Evolutionary conservation across 108 stramenopile species (phyloP).

Genomic region (Fragilariopsis cylindrus): DNA sequence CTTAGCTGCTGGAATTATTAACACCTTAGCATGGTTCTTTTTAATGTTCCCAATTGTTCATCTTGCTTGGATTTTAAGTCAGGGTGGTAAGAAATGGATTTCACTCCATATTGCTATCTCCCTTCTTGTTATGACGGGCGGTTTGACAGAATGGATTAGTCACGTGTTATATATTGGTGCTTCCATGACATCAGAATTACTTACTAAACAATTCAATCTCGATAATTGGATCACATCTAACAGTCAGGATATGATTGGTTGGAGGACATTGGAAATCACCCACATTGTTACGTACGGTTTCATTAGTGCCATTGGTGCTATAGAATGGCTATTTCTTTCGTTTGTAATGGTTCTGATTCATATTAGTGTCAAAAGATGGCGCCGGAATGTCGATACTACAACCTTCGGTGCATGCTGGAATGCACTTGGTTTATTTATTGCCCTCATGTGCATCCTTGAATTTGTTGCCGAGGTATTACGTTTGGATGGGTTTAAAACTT

Average conservation of each 20-base stretch:
- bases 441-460: conserved; percentile 51
- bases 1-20: conserved; percentile 32
- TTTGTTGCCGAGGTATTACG: conserved; percentile 65
- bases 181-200: conserved; percentile 47
- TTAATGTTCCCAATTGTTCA: conserved; percentile 69
- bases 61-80: conserved; percentile 59
- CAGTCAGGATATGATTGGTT: conserved; percentile 58
- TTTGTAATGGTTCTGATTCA: conserved; percentile 35
- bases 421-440: conserved; percentile 51
- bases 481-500: conserved; percentile 48
- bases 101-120: conserved; percentile 57
- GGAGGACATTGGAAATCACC: conserved; percentile 72
- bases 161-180: conserved; percentile 60
- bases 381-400: conserved; percentile 21
- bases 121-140: conserved; percentile 54
- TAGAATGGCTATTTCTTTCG: conserved; percentile 35
- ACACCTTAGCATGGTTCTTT: conserved; percentile 66
- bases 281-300: conserved; percentile 50
- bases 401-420: conserved; percentile 63
- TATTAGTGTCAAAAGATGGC: conserved; percentile 28
- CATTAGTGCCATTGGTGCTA: conserved; percentile 34
- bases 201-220: conserved; percentile 66
- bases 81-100: conserved; percentile 50
- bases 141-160: conserved; percentile 59
- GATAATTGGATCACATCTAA: conserved; percentile 49